Evolutionary conservation across 2,329 filamentous ascomycete species (phyloP), one percentile per base, ranked within the genome.

Genomic region (Xenoacremonium recifei): DNA sequence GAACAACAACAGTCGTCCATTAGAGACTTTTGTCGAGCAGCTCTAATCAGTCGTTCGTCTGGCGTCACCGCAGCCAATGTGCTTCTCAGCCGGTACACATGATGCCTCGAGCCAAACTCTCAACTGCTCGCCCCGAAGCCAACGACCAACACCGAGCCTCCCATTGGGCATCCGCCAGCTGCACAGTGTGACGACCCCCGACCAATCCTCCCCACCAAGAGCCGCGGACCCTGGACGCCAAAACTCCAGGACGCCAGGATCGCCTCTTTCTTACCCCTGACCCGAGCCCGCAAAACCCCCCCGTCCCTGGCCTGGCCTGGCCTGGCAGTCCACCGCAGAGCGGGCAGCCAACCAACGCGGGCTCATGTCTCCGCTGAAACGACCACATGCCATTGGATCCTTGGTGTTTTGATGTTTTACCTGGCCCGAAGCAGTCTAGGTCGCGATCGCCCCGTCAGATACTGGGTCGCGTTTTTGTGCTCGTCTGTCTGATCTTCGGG

Each of bases 231-330:
- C 29, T 27, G 23, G 23, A 27, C 23, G 23, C 29, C 29, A 32
- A 32, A 32, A 15, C 30, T 32, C 30, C 23, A 9, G 9, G 13
- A 9, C 23, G 13, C 23, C 9, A 13, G 13, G 23, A 13, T 27
- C 13, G 23, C 9, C 9, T 9, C 13, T 35, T 19, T 16, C 19
- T 38, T 48, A 54, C 51, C 55, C 56, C 54, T 59, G 54, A 54
- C 44, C 44, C 37, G 37, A 50, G 40, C 51, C 47, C 35, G 47
- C 42, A 23, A 23, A 37, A 21, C 36, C 40, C 36, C 37, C 47
- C 49, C 48, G 54, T 53, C 43, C 55, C 54, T 51, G 51, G 42
- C 43, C 56, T 47, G 46, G 51, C n/a, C n/a, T n/a, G n/a, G n/a
- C n/a, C n/a, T n/a, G n/a, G n/a, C n/a, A n/a, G n/a, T n/a, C n/a